Evolutionary conservation across 768 basidiomycete species (phyloP).

Genomic region (Russula earlei): DNA sequence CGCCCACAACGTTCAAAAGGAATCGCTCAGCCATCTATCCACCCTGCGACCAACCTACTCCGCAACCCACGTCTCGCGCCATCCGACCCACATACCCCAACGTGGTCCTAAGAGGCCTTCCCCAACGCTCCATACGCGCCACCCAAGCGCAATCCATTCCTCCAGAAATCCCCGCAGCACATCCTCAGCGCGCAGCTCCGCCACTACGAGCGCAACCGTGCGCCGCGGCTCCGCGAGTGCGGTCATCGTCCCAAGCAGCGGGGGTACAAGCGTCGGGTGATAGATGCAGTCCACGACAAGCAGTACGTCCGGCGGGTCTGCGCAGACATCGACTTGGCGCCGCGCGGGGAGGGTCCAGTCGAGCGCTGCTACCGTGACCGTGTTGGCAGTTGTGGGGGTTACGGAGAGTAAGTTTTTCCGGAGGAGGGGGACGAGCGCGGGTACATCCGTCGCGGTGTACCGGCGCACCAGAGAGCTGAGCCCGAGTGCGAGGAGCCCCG

Average conservation of each 20-base stretch:
- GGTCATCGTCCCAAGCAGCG: slow-evolving; percentile 4
- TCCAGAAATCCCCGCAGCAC: slow-evolving; percentile 23
- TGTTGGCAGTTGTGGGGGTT: neutral
- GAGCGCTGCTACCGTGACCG: neutral
- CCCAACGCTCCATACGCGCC: slow-evolving; percentile 5
- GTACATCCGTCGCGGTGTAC: slow-evolving; percentile 19
- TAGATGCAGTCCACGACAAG: slow-evolving; percentile 7
- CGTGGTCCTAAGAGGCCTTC: neutral
- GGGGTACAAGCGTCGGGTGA: slow-evolving; percentile 1
- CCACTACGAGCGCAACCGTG: slow-evolving; percentile 1
- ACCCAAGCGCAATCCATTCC: slow-evolving; percentile 21
- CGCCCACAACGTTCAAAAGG: too few species aligned
- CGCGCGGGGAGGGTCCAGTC: slow-evolving; percentile 9
- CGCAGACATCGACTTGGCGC: neutral
- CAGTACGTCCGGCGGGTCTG: neutral
- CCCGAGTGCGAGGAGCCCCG: slow-evolving; percentile 18
- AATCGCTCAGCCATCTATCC: too few species aligned
- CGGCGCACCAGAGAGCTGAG: slow-evolving; percentile 4
- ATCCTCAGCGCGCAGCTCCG: neutral
- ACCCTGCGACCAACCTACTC: too few species aligned
- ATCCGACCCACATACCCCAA: slow-evolving; percentile 12
- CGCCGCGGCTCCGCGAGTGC: neutral
- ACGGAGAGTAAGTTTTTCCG: slow-evolving; percentile 15
- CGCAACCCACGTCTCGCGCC: neutral
- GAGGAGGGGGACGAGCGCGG: slow-evolving; percentile 18